Conservation (phyloP, 345 rosid genomes). For the Salix koriyanagi region DNA sequence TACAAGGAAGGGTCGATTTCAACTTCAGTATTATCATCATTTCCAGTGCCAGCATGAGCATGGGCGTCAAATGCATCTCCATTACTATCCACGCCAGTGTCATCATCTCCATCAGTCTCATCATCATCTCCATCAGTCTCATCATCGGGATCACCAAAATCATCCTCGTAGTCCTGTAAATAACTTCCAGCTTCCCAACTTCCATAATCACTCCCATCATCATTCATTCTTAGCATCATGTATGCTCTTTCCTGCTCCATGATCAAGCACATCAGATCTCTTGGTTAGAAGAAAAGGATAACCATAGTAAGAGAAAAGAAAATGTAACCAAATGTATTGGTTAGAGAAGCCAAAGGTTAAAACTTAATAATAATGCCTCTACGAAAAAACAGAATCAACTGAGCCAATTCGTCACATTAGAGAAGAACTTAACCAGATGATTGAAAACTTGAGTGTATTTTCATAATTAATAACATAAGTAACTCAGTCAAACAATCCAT, state of each 20-base stretch:
- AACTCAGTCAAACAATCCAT: neutral
- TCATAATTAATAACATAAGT: neutral
- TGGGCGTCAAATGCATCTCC: conserved; percentile 60
- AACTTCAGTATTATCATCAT: conserved; percentile 28
- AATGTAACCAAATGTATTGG: neutral
- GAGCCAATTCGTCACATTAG: neutral
- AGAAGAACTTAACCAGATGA: neutral
- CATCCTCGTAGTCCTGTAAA: conserved; percentile 54
- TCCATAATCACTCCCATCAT: conserved; percentile 67
- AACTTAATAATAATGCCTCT: neutral
- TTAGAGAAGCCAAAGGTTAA: neutral
- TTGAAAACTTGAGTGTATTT: neutral
- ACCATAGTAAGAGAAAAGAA: neutral
- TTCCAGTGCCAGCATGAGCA: conserved; percentile 40
- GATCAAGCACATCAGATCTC: neutral
- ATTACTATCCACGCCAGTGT: neutral
- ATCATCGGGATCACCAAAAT: conserved; percentile 50
- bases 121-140: conserved; percentile 33
- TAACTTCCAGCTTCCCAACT: conserved; percentile 82
- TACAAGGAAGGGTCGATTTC: conserved; percentile 49
- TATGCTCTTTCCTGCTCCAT: conserved; percentile 72
- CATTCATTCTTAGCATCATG: conserved; percentile 74
- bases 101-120: conserved; percentile 17
- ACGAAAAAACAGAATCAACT: neutral
- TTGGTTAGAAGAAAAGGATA: neutral